These are phyloP conservation scores for Ocimum tenuiflorum DNA, from an alignment of 257 asterid genomes.

Conservation along the genomic window DNA sequence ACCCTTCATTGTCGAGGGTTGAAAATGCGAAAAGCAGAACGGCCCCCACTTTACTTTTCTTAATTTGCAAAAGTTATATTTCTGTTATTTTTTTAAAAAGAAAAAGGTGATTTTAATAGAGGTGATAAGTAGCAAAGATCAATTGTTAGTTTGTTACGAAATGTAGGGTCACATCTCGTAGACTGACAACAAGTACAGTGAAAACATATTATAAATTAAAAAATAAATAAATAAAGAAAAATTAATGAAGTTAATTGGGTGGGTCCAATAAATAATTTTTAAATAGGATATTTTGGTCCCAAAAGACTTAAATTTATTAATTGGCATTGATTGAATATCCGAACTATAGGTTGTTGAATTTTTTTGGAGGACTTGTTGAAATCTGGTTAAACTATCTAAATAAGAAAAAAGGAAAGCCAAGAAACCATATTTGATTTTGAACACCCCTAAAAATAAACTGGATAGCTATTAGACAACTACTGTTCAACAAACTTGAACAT, in stretches of 20 bases:
- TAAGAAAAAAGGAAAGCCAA: neutral
- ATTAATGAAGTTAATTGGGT: too few relatives aligned
- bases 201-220: conserved; percentile 3
- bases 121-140: conserved; percentile 16
- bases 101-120: conserved; percentile 3
- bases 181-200: conserved; percentile 8
- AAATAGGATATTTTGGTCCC: too few relatives aligned
- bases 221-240: neutral
- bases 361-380: too few relatives aligned
- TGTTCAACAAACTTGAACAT: too few relatives aligned
- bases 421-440: neutral
- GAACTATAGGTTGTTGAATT: too few relatives aligned
- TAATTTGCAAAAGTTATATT: neutral
- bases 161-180: conserved; percentile 27
- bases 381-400: neutral
- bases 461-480: too few relatives aligned
- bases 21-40: neutral
- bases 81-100: too few relatives aligned
- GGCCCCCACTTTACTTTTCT: neutral
- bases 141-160: conserved; percentile 20
- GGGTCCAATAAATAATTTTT: neutral
- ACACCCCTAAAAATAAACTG: neutral
- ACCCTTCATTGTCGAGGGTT: neutral
- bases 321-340: neutral
- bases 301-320: too few relatives aligned